phyloP scores from a whole-genome alignment of 768 basidiomycete genomes.

The Leccinum fibrillosum region DNA sequence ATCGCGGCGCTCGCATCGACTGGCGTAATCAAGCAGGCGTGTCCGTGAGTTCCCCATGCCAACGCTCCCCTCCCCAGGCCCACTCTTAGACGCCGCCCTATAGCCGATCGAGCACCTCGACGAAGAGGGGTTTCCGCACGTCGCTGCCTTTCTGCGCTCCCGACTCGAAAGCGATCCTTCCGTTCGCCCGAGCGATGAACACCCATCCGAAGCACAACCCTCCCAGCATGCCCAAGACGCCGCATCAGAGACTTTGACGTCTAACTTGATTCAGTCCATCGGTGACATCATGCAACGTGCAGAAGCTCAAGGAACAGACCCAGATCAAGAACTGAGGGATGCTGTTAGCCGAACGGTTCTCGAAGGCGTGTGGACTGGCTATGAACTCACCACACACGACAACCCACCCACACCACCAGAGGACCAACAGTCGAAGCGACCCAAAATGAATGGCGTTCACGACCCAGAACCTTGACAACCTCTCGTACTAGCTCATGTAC shows the following conservation, averaged over 20 bases:
- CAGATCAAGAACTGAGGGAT: constrained; percentile 60
- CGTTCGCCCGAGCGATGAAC: neutral
- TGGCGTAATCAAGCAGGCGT: constrained; percentile 68
- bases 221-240: constrained; percentile 69
- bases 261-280: constrained; percentile 60
- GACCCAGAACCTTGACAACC: neutral
- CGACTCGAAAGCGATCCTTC: constrained; percentile 16
- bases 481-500: neutral
- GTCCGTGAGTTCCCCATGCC: constrained; percentile 51
- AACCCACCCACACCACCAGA: constrained; percentile 3
- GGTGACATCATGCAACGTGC: constrained; percentile 64
- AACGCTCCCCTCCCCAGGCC: constrained; percentile 10
- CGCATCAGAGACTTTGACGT: constrained; percentile 68
- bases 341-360: constrained; percentile 64
- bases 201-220: constrained; percentile 30
- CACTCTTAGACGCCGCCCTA: neutral
- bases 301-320: constrained; percentile 56
- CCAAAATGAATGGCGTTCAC: constrained; percentile 22
- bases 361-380: constrained; percentile 62
- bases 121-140: constrained; percentile 63
- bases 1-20: constrained; percentile 68
- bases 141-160: constrained; percentile 60
- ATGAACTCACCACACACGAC: constrained; percentile 40
- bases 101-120: constrained; percentile 64
- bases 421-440: constrained; percentile 20